Evolutionary conservation across 208 protist genomes (phyloP), one percentile per base, ranked within the genome.

Genomic region (Trypanosomatidae sp.): DNA sequence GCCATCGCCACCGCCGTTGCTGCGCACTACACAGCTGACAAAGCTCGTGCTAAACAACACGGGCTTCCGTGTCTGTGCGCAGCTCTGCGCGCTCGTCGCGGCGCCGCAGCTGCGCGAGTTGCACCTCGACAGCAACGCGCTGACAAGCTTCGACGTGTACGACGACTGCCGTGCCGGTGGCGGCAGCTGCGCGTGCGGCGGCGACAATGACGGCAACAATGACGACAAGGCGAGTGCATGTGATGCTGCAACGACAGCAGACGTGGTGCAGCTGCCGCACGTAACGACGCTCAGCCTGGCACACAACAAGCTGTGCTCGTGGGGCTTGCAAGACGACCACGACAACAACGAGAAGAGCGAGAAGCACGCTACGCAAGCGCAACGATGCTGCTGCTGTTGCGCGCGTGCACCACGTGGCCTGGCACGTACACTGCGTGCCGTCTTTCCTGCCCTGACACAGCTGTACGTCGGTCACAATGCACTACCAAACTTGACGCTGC

Each of bases 21-120:
- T 92, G 22, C 25, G 41, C 15, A 80, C 69, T 2, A 2, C 43
- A 15, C 33, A 49, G 3, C 54, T 93, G 26, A 56, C 63, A 0
- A 89, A 88, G 55, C 56, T 93, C 3, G 77, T 89, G 21, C 48
- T 93, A 3, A 82, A 93, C 60, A 69, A 80, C 50, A 64, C 71
- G 0, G 71, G 74, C 2, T 74, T 93, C 32, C 56, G 44, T 16
- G 67, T 66, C 10, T 47, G 88, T 11, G 57, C 53, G 25, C 66
- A 83, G 49, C 58, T 89, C 8, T 52, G 68, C 0, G 35, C 50
- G 11, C 47, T 88, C 20, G 55, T 88, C 0, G 64, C 76, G 20
- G 24, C 71, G 30, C 73, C 70, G 5, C 32, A 40, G 13, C 48
- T 93, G 33, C 46, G 41, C n/a, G 76, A 89, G 61, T 61, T 93